phyloP scores from a whole-genome alignment of 192 early-diverging fungal genomes.

The Podochytrium sp. region DNA sequence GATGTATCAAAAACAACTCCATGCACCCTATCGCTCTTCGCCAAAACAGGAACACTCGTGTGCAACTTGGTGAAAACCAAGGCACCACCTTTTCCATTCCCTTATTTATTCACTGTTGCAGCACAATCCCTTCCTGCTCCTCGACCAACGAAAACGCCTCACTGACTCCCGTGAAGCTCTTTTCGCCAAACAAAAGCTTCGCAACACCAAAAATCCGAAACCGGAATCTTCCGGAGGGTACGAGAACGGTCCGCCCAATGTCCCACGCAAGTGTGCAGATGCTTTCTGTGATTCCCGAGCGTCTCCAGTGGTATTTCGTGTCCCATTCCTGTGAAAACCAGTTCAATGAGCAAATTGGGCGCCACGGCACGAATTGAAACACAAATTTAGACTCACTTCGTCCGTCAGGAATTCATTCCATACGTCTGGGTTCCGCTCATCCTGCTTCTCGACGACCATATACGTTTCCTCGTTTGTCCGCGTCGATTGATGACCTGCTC shows the following conservation, averaged over 20 bases:
- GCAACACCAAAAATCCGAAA: slow-evolving; percentile 38
- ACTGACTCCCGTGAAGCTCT: neutral
- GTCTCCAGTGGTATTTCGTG: slow-evolving; percentile 46
- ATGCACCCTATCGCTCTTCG: too few relatives aligned
- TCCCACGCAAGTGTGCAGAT: slow-evolving; percentile 43
- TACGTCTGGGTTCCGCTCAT: neutral
- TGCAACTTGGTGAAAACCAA: too few relatives aligned
- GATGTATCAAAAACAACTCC: too few relatives aligned
- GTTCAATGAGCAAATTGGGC: neutral
- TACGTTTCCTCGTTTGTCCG: slow-evolving; percentile 28
- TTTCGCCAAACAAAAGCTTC: slow-evolving; percentile 14
- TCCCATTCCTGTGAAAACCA: slow-evolving; percentile 37
- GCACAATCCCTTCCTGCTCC: too few relatives aligned
- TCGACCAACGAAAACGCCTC: neutral
- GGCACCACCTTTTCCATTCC: too few relatives aligned
- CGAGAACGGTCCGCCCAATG: slow-evolving; percentile 31
- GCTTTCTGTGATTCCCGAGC: slow-evolving; percentile 42
- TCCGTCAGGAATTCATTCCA: slow-evolving; percentile 48
- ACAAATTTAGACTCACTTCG: neutral
- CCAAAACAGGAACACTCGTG: too few relatives aligned
- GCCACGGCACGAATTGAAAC: neutral
- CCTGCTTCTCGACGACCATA: slow-evolving; percentile 47
- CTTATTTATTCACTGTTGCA: too few relatives aligned
- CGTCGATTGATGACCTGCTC: slow-evolving; percentile 7
- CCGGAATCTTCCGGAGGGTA: slow-evolving; percentile 42